Evolutionary conservation across 1,139 yeast genomes (phyloP).

Genomic region (Blastobotrys capitulatus): DNA sequence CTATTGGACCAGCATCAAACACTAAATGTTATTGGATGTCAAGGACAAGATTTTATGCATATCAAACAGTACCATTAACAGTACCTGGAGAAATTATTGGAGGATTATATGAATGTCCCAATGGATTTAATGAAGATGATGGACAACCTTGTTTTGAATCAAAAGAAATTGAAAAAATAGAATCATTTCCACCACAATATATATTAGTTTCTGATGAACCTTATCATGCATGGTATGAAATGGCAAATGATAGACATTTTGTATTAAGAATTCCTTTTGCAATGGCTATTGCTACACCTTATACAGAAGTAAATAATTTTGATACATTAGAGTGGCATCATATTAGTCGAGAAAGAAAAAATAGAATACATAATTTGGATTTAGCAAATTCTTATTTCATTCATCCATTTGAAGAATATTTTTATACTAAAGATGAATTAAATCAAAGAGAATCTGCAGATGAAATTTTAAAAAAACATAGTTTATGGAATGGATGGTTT

Average conservation of each 20-base stretch:
- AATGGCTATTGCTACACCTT: conserved; percentile 6
- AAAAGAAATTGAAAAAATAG: background rate
- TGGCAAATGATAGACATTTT: conserved; percentile 7
- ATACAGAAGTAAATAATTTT: background rate
- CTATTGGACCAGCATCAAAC: conserved; percentile 7
- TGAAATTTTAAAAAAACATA: background rate
- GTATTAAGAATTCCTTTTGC: conserved; percentile 9
- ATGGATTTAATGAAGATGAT: conserved; percentile 1
- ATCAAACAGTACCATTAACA: conserved; percentile 6
- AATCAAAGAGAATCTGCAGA: conserved; percentile 1
- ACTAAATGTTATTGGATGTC: conserved; percentile 10
- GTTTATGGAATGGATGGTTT: conserved; percentile 6
- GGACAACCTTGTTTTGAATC: conserved; percentile 7
- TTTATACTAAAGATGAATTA: background rate
- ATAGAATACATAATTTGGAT: background rate
- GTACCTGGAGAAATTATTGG: conserved; percentile 11
- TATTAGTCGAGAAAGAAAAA: background rate
- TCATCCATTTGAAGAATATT: conserved; percentile 5
- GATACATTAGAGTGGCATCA: conserved; percentile 3
- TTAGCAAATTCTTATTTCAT: background rate
- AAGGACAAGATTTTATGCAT: conserved; percentile 7
- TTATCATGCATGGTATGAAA: conserved; percentile 7
- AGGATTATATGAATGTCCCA: conserved; percentile 9
- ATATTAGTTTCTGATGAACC: conserved; percentile 9
- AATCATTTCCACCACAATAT: background rate